Conservation (phyloP, 73 alveolate species). For the Paramecium pentaurelia region DNA sequence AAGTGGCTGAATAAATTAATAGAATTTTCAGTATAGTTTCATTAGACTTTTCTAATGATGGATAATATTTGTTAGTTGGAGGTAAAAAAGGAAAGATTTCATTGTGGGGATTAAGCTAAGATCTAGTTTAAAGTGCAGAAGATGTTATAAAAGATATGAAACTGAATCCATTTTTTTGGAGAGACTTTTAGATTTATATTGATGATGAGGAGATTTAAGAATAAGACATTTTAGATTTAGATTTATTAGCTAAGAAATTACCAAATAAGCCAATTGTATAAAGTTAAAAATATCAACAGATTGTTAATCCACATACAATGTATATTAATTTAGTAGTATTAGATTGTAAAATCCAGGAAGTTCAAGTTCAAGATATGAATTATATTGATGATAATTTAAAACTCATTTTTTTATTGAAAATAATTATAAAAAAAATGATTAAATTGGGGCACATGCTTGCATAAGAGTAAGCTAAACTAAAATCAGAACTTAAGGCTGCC, state of each 20-base stretch:
- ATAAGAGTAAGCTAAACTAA: not conserved
- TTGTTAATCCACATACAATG: constrained; percentile 19
- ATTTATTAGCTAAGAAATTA: not conserved
- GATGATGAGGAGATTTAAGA: constrained; percentile 28
- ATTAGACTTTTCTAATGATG: constrained; percentile 26
- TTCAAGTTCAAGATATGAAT: not conserved
- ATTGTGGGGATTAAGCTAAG: constrained; percentile 15
- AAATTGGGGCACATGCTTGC: constrained; percentile 11
- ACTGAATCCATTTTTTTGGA: constrained; percentile 23
- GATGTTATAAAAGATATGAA: not conserved
- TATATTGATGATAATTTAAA: not conserved
- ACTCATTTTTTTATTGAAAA: not conserved
- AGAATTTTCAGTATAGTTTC: not conserved
- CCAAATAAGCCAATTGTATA: not conserved
- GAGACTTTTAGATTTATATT: not conserved
- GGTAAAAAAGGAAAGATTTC: constrained; percentile 13
- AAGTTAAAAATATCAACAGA: not conserved
- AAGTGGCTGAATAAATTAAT: not conserved
- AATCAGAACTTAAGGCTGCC: not conserved
- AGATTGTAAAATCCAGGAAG: not conserved
- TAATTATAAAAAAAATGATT: not conserved
- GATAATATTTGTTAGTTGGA: not conserved
- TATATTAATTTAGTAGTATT: not conserved
- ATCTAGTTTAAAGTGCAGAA: not conserved
- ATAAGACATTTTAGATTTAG: constrained; percentile 16